Base-by-base conservation (phyloP, 768 basidiomycete species). In the Trametes sanguinea region DNA sequence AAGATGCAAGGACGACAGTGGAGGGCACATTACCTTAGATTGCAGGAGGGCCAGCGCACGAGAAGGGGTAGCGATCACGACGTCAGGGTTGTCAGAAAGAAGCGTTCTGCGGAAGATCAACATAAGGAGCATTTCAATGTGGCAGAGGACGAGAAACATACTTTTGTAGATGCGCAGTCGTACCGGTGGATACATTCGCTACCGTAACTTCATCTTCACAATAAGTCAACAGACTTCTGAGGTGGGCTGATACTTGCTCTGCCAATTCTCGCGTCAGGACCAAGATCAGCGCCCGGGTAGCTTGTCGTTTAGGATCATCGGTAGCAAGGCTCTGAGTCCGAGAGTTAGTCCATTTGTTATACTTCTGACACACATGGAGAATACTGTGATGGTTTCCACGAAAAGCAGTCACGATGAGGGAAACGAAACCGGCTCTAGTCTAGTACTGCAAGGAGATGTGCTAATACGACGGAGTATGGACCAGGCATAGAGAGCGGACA, bases 251-350 rank as follows among this genome's bases (percentile, higher is more conserved):
- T 1, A 97, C 93, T 76, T 99, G 97, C 74, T 97, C 92, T 1
- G 95, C 85, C 32, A 99, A 79, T 72, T 99, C 97, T 61, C 92
- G 80, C 2, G 96, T 98, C 0, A 97, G 97, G 2, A 95, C 91
- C 7, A 95, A 80, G 51, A 95, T 85, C 54, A 94, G 70, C 11
- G 81, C 91, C 46, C 93, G 84, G 3, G 94, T 95, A 11, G 78
- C 76, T 69, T 81, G 85, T 40, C 57, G 33, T 16, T 55, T 51
- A 6, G 43, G 27, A 27, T 65, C 67, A 16, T 67, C 70, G 1
- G 51, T 35, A 1, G 57, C 22, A 1, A 67, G 32, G 39, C 51
- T 63, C 67, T 68, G 37, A 2, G 14, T 22, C 6, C 4, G 32
- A 30, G 5, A 29, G 39, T 51, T 16, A 51, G 33, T 17, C 47